Conservation (phyloP, 257 asterid genomes). For the Fraxinus anomala region DNA sequence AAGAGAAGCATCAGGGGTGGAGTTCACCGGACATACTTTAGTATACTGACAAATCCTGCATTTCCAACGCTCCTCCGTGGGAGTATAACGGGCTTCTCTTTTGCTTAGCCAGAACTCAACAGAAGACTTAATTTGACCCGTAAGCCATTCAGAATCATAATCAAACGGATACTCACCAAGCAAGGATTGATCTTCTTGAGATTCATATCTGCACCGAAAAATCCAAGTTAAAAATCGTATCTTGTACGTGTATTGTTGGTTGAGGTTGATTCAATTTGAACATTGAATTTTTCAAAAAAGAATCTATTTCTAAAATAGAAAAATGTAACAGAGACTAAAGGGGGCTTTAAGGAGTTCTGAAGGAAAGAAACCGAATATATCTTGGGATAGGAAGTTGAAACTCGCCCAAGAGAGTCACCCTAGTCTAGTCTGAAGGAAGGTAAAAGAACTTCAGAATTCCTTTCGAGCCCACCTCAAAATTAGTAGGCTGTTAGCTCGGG, state of each 20-base stretch:
- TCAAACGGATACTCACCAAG: conserved; percentile 68
- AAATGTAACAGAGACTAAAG: no score
- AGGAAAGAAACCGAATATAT: no score
- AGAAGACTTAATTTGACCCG: conserved; percentile 58
- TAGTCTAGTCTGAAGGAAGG: not conserved
- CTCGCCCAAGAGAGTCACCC: not conserved
- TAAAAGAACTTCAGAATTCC: not conserved
- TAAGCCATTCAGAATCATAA: conserved; percentile 58
- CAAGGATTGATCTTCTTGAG: conserved; percentile 74
- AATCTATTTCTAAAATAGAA: no score
- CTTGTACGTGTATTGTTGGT: not conserved
- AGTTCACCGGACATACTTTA: conserved; percentile 47
- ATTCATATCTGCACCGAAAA: conserved; percentile 58
- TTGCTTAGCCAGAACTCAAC: conserved; percentile 78
- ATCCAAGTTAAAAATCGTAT: not conserved
- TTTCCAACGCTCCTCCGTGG: conserved; percentile 85
- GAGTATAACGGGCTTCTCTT: conserved; percentile 64
- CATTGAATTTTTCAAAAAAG: no score
- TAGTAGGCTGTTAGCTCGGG: conserved; percentile 65
- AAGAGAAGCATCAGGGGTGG: conserved; percentile 4
- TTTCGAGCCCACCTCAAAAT: conserved; percentile 59
- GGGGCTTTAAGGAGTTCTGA: no score
- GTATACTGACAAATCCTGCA: conserved; percentile 66
- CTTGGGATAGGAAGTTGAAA: not conserved
- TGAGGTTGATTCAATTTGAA: no score